Conservation (phyloP, 2,329 filamentous ascomycete genomes). For the Pyrenophora seminiperda region DNA sequence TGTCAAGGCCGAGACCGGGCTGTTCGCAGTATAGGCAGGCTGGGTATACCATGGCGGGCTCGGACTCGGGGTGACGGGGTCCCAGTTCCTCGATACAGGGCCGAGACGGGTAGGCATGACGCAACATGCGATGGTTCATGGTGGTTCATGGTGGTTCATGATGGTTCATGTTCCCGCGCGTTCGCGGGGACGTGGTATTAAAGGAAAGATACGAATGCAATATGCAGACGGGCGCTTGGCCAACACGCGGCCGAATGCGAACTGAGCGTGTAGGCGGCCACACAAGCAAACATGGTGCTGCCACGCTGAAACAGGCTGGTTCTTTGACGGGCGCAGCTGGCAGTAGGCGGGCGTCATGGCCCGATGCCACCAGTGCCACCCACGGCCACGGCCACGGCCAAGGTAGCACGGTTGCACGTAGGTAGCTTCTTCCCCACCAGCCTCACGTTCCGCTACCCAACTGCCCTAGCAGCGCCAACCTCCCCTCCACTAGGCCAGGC, state of each 20-base stretch:
- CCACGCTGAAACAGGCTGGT: slow-evolving; percentile 2
- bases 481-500: slow-evolving; percentile 11
- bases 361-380: slow-evolving; percentile 5
- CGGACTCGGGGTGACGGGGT: slow-evolving; percentile 5
- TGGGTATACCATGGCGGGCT: slow-evolving; percentile 5
- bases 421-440: slow-evolving; percentile 17
- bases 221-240: no score
- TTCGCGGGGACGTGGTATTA: background rate
- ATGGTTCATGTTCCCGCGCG: background rate
- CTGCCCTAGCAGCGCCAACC: slow-evolving; percentile 9
- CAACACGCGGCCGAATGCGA: no score
- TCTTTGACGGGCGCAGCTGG: slow-evolving; percentile 2
- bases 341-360: background rate
- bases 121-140: slow-evolving; percentile 11
- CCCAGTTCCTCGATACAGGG: slow-evolving; percentile 6
- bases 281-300: slow-evolving; percentile 5
- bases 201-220: background rate
- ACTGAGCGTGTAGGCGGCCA: no score
- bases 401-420: background rate
- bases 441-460: slow-evolving; percentile 3
- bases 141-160: background rate
- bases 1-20: slow-evolving; percentile 11
- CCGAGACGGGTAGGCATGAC: slow-evolving; percentile 18
- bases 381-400: no score
- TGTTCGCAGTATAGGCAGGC: slow-evolving; percentile 10